Base-by-base conservation (phyloP, 768 basidiomycete genomes). In the Atractiella rhizophila region DNA sequence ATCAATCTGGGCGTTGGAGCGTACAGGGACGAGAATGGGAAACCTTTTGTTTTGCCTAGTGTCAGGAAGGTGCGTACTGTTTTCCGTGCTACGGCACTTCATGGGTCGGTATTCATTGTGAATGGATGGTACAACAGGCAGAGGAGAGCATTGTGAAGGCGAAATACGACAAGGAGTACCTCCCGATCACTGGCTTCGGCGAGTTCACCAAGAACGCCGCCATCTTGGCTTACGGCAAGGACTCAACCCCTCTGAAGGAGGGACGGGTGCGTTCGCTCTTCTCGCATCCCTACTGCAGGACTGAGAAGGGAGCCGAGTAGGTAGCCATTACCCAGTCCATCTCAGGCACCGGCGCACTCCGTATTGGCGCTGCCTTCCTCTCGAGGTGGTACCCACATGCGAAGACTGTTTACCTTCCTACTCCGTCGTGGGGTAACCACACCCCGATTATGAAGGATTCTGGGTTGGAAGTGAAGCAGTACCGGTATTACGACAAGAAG, bases 401-500 rank as follows among this genome's bases (percentile, higher is more conserved):
- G 36, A 74, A 76, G 52, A 68, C 66, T 48, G 61, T 91, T 47
- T 83, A 75, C 58, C 56, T 98, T 51, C 85, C 85, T 55, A 71
- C 82, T 52, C 88, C 88, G 20, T 88, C 88, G 7, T 98, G 88
- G 88, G 74, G 85, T 73, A 61, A 61, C 74, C 91, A 98, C 60
- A 69, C 74, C 49, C 74, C 81, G 16, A 78, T 96, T 54, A 76
- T 86, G 63, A 73, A 68, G 52, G 85, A 85, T 53, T 80, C 83
- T 13, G 83, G 78, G 28, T 73, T 98, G 46, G 66, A 75, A 43
- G 81, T 83, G 32, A 63, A 76, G 45, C 68, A 74, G 24, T 94
- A 96, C 61, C 68, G 78, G n/a, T 98, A 98, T 63, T 94, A 82
- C 58, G 75, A 88, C 62, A 70, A 80, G 28, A 68, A 70, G 59